phyloP scores from a whole-genome alignment of 2,329 filamentous ascomycete genomes.

The Thermoascus crustaceus region DNA sequence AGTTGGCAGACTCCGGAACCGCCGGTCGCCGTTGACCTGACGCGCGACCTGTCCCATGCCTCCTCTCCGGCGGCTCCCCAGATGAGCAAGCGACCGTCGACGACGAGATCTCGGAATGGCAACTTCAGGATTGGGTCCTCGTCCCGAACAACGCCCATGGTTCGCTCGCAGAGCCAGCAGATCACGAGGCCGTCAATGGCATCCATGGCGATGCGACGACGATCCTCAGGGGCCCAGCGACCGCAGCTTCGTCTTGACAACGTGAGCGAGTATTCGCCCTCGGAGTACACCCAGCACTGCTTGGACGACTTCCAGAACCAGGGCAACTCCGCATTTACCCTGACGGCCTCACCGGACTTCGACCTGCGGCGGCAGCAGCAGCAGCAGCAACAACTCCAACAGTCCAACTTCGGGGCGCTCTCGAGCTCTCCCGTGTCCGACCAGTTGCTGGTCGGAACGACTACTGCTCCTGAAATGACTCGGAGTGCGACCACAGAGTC shows the following conservation, averaged over 20 bases:
- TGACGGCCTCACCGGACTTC: constrained; percentile 19
- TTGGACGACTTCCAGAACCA: constrained; percentile 23
- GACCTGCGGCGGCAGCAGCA: constrained; percentile 16
- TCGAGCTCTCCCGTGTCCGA: constrained; percentile 17
- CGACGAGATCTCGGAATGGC: constrained; percentile 21
- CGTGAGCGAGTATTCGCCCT: constrained; percentile 35
- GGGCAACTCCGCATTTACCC: constrained; percentile 13
- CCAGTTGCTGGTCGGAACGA: constrained; percentile 17
- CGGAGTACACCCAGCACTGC: constrained; percentile 32
- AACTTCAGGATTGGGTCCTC: constrained; percentile 18
- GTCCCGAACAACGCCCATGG: constrained; percentile 27
- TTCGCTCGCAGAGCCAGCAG: constrained; percentile 32
- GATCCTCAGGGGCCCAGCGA: constrained; percentile 23
- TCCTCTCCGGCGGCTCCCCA: constrained; percentile 20
- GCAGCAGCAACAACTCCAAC: constrained; percentile 15
- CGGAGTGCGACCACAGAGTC: constrained; percentile 39
- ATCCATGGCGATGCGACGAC: constrained; percentile 17
- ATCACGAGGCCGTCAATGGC: constrained; percentile 24
- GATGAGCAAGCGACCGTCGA: constrained; percentile 16
- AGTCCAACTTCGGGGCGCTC: constrained; percentile 12
- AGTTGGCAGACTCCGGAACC: constrained; percentile 35
- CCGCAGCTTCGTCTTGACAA: constrained; percentile 24
- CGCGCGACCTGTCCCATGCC: constrained; percentile 22
- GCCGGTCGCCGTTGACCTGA: constrained; percentile 23
- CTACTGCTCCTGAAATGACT: constrained; percentile 35